Evolutionary conservation across 371 early-diverging fungal genomes (phyloP).

Genomic region (Entomophthora muscae): DNA sequence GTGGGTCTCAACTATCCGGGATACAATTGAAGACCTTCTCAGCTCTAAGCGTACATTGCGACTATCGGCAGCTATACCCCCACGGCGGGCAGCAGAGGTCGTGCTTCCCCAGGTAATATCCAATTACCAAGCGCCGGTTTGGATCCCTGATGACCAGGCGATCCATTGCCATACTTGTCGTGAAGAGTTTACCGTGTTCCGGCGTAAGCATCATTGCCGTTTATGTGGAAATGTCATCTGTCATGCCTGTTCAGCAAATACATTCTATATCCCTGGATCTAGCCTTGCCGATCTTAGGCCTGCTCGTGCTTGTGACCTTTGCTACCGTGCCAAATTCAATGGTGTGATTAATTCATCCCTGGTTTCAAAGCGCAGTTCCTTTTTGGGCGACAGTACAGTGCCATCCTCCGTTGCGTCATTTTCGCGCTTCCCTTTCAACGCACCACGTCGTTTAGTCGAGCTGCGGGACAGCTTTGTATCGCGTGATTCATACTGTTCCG

Average conservation of each 20-base stretch:
- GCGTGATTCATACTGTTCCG: slow-evolving; percentile 6
- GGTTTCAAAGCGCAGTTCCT: background rate
- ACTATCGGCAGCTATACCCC: slow-evolving; percentile 17
- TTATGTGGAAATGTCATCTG: slow-evolving; percentile 55
- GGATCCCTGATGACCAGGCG: slow-evolving; percentile 38
- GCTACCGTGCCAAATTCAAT: slow-evolving; percentile 12
- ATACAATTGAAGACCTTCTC: slow-evolving; percentile 26
- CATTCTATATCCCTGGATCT: slow-evolving; percentile 13
- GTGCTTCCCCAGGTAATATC: slow-evolving; percentile 19
- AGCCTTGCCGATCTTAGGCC: slow-evolving; percentile 10
- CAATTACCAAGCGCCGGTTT: slow-evolving; percentile 45
- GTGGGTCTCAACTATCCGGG: slow-evolving; percentile 38
- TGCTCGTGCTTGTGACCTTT: slow-evolving; percentile 15
- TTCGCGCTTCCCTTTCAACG: slow-evolving; percentile 4
- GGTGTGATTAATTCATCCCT: too few relatives aligned
- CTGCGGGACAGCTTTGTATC: background rate
- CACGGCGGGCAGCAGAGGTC: slow-evolving; percentile 9
- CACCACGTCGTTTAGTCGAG: slow-evolving; percentile 3
- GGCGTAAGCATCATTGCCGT: slow-evolving; percentile 49
- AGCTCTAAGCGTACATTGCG: slow-evolving; percentile 30
- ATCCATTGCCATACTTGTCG: slow-evolving; percentile 32
- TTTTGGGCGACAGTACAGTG: background rate
- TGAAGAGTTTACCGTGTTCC: slow-evolving; percentile 28
- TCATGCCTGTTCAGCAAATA: slow-evolving; percentile 35
- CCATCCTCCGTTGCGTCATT: background rate